Conservation (phyloP, 805 yeast genomes). For the Yarrowia osloensis region DNA sequence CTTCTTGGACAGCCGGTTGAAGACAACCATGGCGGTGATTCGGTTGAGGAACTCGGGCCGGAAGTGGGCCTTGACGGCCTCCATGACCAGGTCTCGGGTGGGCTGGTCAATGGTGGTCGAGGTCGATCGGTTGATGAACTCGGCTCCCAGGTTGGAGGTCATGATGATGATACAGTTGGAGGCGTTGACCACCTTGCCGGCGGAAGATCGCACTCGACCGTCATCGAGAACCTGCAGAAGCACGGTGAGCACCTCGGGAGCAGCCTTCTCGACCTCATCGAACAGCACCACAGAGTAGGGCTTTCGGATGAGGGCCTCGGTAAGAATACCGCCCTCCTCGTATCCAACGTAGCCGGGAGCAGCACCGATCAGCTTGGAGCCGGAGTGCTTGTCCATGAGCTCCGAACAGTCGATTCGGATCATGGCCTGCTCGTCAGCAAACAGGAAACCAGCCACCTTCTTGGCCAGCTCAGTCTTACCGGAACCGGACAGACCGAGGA, state of each 20-base stretch:
- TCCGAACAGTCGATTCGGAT: conserved; percentile 98
- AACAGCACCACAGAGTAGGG: conserved; percentile 96
- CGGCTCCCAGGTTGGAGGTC: conserved; percentile 98
- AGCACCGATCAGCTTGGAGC: conserved; percentile 92
- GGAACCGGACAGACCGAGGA: conserved; percentile 93
- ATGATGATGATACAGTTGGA: conserved; percentile 89
- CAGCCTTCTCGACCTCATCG: conserved; percentile 98
- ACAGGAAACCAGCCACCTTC: conserved; percentile 92
- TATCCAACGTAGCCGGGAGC: conserved; percentile 97
- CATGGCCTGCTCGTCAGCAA: conserved; percentile 95
- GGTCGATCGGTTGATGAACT: conserved; percentile 70
- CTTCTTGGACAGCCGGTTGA: conserved; percentile 87
- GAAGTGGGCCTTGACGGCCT: conserved; percentile 81
- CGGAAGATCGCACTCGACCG: conserved; percentile 92
- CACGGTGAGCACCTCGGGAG: conserved; percentile 94
- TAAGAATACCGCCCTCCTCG: conserved; percentile 95
- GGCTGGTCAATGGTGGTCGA: conserved; percentile 59
- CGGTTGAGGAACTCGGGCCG: conserved; percentile 97
- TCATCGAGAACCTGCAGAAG: conserved; percentile 91
- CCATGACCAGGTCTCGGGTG: conserved; percentile 79
- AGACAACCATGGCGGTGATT: conserved; percentile 88
- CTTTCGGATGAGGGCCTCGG: conserved; percentile 85
- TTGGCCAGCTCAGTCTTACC: conserved; percentile 98
- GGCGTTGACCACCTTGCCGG: conserved; percentile 91
- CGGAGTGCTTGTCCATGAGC: conserved; percentile 91